Evolutionary conservation across 768 basidiomycete genomes (phyloP).

Genomic region (Mycena filopes): DNA sequence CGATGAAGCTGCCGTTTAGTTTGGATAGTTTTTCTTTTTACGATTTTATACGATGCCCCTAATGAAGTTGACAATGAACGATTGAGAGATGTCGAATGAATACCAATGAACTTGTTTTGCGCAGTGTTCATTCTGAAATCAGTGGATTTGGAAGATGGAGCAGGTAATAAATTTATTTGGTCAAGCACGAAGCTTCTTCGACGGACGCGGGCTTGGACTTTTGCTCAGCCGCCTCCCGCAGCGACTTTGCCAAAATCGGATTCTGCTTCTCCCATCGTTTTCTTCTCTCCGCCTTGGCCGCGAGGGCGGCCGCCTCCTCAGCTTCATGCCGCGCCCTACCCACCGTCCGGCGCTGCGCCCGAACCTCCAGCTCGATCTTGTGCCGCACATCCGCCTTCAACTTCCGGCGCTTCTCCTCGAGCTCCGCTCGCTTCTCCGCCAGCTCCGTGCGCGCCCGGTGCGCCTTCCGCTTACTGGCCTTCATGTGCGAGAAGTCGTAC

Average conservation of each 20-base stretch:
- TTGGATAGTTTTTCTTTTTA: too few relatives aligned
- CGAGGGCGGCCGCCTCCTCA: constrained; percentile 12
- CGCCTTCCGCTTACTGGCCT: constrained; percentile 28
- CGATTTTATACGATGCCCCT: too few relatives aligned
- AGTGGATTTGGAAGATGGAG: too few relatives aligned
- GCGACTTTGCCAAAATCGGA: constrained; percentile 2
- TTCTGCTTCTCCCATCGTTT: constrained; percentile 20
- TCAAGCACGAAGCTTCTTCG: constrained; percentile 2
- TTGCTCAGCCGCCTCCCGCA: constrained; percentile 4
- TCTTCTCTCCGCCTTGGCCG: constrained; percentile 9
- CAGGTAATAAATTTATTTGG: neutral
- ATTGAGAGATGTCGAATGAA: too few relatives aligned
- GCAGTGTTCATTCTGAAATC: too few relatives aligned
- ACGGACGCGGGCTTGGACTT: neutral
- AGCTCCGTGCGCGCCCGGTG: constrained; percentile 23
- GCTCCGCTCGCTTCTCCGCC: constrained; percentile 10
- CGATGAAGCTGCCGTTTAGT: neutral
- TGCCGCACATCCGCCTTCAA: neutral
- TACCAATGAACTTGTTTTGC: too few relatives aligned
- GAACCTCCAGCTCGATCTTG: constrained; percentile 1
- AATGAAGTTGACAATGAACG: too few relatives aligned
- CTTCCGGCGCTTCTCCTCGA: neutral
- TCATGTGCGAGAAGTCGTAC: constrained; percentile 36
- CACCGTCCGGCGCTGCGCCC: neutral
- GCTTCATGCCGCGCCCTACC: constrained; percentile 14